Conservation (phyloP, 2,329 filamentous ascomycete species). For the Talaromyces sp. region DNA sequence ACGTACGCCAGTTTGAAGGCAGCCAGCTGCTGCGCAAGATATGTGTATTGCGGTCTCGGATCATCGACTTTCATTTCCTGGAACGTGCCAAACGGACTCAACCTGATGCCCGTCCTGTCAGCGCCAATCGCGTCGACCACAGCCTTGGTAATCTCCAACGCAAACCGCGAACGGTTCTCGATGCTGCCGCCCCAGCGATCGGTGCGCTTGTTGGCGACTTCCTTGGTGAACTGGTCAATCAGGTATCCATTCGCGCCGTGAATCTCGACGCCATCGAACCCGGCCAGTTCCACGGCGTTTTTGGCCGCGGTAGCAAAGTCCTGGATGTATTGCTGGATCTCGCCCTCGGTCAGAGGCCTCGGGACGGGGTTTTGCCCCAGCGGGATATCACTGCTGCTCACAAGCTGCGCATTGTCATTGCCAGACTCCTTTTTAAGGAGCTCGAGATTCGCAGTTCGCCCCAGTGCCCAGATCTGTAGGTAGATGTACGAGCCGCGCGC, state of each 20-base stretch:
- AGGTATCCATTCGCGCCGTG: constrained; percentile 46
- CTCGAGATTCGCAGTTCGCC: constrained; percentile 44
- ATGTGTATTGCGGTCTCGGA: constrained; percentile 54
- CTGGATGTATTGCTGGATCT: constrained; percentile 35
- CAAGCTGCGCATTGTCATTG: constrained; percentile 22
- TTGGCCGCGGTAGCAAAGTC: constrained; percentile 39
- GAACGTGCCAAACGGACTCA: constrained; percentile 34
- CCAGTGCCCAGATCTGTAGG: constrained; percentile 56
- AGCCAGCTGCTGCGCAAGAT: constrained; percentile 1
- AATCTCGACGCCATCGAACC: constrained; percentile 48
- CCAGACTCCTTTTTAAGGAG: constrained; percentile 20
- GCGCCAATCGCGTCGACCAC: constrained; percentile 37
- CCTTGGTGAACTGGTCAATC: constrained; percentile 46
- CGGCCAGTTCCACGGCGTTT: constrained; percentile 46
- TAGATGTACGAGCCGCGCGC: constrained; percentile 54
- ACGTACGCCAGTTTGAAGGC: neutral
- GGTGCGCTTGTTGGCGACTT: constrained; percentile 41
- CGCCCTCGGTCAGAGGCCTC: constrained; percentile 25
- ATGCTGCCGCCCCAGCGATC: constrained; percentile 47
- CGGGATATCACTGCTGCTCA: constrained; percentile 35
- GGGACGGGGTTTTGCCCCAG: constrained; percentile 22
- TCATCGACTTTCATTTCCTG: constrained; percentile 43
- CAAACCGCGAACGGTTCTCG: constrained; percentile 49
- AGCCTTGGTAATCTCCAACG: constrained; percentile 43
- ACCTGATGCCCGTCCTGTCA: constrained; percentile 35